Evolutionary conservation across 306 rosid genomes (phyloP).

Genomic region (Sindora glabra): DNA sequence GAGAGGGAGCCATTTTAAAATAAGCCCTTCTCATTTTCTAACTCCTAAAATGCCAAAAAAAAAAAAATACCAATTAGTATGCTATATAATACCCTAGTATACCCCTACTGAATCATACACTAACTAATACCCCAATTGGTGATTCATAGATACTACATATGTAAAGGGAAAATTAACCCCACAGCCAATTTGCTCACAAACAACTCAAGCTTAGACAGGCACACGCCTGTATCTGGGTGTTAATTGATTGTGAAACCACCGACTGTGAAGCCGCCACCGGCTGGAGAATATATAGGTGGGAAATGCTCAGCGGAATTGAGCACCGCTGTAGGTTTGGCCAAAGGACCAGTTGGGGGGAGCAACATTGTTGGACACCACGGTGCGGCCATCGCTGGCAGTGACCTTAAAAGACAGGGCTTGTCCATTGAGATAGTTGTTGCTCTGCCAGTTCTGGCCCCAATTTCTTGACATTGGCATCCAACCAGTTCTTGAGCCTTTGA

Average conservation of each 20-base stretch:
- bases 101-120: slow-evolving; percentile 45
- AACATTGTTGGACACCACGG: slow-evolving; percentile 60
- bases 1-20: slow-evolving; percentile 60
- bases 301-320: slow-evolving; percentile 56
- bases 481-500: slow-evolving; percentile 75
- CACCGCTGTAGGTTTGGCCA: slow-evolving; percentile 88
- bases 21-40: slow-evolving; percentile 43
- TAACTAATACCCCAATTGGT: slow-evolving; percentile 12
- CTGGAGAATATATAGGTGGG: background rate
- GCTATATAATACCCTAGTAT: slow-evolving; percentile 74
- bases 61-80: slow-evolving; percentile 31
- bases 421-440: slow-evolving; percentile 82
- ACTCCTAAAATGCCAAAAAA: slow-evolving; percentile 22
- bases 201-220: too few species aligned
- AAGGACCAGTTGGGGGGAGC: slow-evolving; percentile 87
- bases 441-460: slow-evolving; percentile 99
- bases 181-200: too few species aligned
- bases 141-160: slow-evolving; percentile 2
- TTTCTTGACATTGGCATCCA: slow-evolving; percentile 93
- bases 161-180: too few species aligned
- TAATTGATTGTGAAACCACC: too few species aligned
- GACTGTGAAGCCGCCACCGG: too few species aligned
- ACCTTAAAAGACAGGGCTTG: slow-evolving; percentile 88
- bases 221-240: too few species aligned
- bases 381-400: slow-evolving; percentile 73